Conservation (phyloP, 805 yeast species). For the Scheffersomyces lignosus region DNA sequence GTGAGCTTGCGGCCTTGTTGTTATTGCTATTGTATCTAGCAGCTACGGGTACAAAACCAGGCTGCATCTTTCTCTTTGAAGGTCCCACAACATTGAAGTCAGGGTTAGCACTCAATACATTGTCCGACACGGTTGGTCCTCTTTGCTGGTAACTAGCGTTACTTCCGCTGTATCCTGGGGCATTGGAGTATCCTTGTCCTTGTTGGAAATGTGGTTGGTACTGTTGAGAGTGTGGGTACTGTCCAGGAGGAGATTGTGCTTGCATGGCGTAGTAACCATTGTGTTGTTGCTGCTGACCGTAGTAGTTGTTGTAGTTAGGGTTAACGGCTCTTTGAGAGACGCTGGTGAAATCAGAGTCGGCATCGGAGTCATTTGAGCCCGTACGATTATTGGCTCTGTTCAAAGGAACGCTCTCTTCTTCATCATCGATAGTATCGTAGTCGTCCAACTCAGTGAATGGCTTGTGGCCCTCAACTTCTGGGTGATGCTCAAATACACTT, state of each 20-base stretch:
- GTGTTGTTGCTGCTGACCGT: slow-evolving; percentile 15
- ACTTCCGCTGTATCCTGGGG: too few species aligned
- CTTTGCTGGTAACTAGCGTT: background rate
- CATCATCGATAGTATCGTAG: slow-evolving; percentile 11
- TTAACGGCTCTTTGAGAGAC: slow-evolving; percentile 77
- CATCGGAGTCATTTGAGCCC: slow-evolving; percentile 29
- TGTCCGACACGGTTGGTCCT: slow-evolving; percentile 36
- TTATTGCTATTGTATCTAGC: slow-evolving; percentile 11
- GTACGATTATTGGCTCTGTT: slow-evolving; percentile 8
- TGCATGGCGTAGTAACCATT: slow-evolving; percentile 3
- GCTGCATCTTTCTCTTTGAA: slow-evolving; percentile 19
- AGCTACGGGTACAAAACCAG: slow-evolving; percentile 22
- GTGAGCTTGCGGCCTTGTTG: slow-evolving; percentile 8
- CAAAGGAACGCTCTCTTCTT: slow-evolving; percentile 16
- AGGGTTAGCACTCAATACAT: slow-evolving; percentile 39
- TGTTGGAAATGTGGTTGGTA: slow-evolving; percentile 8
- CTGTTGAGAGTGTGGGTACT: slow-evolving; percentile 3
- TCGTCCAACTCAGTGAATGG: slow-evolving; percentile 43
- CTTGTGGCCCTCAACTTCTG: slow-evolving; percentile 46
- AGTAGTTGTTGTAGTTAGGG: slow-evolving; percentile 45
- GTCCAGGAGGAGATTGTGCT: slow-evolving; percentile 1
- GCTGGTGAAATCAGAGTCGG: slow-evolving; percentile 70
- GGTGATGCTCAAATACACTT: slow-evolving; percentile 46
- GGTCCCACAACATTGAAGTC: slow-evolving; percentile 30
- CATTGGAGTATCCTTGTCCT: background rate